phyloP scores from a whole-genome alignment of 345 rosid genomes.

The Pseudoturritis turrita region DNA sequence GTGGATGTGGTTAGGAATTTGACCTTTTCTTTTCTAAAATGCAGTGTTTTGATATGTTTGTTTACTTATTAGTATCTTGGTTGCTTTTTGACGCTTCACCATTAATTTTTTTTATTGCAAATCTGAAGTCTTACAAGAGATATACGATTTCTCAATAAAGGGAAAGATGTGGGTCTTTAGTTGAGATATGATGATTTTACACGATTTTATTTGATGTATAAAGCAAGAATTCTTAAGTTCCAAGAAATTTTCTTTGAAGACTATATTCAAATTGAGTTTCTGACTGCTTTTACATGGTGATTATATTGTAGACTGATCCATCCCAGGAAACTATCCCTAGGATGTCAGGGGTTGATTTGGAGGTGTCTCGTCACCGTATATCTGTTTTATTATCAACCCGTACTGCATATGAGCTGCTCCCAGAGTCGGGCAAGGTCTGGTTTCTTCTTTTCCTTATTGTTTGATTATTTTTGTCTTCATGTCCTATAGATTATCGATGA shows the following conservation, averaged over 20 bases:
- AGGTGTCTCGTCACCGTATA: constrained; percentile 64
- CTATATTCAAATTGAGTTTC: constrained; percentile 12
- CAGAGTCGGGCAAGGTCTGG: constrained; percentile 98
- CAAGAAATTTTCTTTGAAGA: not conserved
- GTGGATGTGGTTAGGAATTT: constrained; percentile 63
- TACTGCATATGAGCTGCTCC: constrained; percentile 91
- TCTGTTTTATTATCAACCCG: constrained; percentile 68
- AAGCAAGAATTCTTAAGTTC: not conserved
- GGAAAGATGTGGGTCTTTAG: not conserved
- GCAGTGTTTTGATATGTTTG: not conserved
- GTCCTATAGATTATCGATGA: not conserved
- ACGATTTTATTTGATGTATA: constrained; percentile 1
- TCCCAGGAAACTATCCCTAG: constrained; percentile 48
- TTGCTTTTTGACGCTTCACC: not conserved
- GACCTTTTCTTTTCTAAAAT: not conserved
- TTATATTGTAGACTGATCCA: constrained; percentile 27
- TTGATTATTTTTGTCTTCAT: constrained; percentile 17
- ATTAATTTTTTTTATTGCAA: not conserved
- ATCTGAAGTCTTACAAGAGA: not conserved
- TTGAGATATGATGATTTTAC: not conserved
- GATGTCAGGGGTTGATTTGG: constrained; percentile 62
- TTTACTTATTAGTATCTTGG: constrained; percentile 3
- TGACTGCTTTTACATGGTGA: constrained; percentile 16
- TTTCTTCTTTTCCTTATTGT: constrained; percentile 29
- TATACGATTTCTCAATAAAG: not conserved